Evolutionary conservation across 257 asterid species (phyloP).

Genomic region (Eucommia ulmoides): DNA sequence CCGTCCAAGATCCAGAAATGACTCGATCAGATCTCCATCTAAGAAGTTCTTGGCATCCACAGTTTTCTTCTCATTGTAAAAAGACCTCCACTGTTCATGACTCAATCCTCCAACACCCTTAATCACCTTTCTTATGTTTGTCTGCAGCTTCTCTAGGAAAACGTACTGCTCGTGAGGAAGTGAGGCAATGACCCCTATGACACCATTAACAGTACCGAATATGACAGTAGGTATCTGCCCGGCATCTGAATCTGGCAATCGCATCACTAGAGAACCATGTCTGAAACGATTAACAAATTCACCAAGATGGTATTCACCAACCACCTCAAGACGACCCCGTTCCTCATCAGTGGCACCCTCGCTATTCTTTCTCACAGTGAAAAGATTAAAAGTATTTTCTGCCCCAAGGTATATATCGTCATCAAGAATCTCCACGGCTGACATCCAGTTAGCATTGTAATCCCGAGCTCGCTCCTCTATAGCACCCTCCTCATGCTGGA

Average conservation of each 20-base stretch:
- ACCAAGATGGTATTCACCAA: slow-evolving; percentile 95
- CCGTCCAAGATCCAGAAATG: slow-evolving; percentile 78
- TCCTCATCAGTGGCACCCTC: slow-evolving; percentile 98
- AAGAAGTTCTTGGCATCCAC: slow-evolving; percentile 70
- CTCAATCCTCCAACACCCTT: slow-evolving; percentile 94
- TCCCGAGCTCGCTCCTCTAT: slow-evolving; percentile 98
- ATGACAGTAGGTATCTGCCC: slow-evolving; percentile 93
- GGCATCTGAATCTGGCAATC: slow-evolving; percentile 83
- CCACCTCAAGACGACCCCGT: slow-evolving; percentile 95
- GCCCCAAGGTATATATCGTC: slow-evolving; percentile 91
- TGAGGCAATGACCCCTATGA: slow-evolving; percentile 83
- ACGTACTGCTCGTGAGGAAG: slow-evolving; percentile 72
- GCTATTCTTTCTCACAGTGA: slow-evolving; percentile 82
- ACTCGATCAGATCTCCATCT: slow-evolving; percentile 90
- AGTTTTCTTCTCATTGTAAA: slow-evolving; percentile 80
- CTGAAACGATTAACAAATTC: slow-evolving; percentile 85
- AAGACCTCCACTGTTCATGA: slow-evolving; percentile 97
- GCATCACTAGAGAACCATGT: slow-evolving; percentile 93
- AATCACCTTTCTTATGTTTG: slow-evolving; percentile 65
- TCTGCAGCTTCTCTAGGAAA: slow-evolving; percentile 77
- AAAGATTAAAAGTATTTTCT: slow-evolving; percentile 74
- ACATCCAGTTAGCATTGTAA: slow-evolving; percentile 97
- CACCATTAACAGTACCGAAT: slow-evolving; percentile 92
- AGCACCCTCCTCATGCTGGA: slow-evolving; percentile 96
- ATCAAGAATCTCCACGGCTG: slow-evolving; percentile 97